phyloP scores from a whole-genome alignment of 768 basidiomycete species.

The Pisolithus orientalis region DNA sequence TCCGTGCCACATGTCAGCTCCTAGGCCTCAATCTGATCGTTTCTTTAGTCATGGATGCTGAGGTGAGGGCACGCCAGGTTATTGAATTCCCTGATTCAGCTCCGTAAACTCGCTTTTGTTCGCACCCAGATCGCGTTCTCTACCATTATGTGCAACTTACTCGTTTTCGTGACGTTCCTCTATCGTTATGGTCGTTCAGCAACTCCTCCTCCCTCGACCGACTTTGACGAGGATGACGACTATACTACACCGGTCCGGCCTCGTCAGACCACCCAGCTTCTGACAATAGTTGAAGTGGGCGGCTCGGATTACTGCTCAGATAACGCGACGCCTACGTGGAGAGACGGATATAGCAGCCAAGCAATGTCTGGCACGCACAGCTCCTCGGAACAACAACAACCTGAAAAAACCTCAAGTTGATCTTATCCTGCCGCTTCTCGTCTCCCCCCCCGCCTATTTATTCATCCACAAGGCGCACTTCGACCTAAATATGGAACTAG shows the following conservation, averaged over 20 bases:
- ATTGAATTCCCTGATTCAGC: background rate
- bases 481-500: too few relatives aligned
- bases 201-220: background rate
- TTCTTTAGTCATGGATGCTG: slow-evolving; percentile 7
- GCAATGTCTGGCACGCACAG: too few relatives aligned
- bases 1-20: slow-evolving; percentile 8
- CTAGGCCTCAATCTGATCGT: background rate
- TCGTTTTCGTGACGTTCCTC: slow-evolving; percentile 5
- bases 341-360: background rate
- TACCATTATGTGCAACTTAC: slow-evolving; percentile 9
- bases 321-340: background rate
- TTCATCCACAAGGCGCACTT: too few relatives aligned
- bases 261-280: background rate
- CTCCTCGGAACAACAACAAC: too few relatives aligned
- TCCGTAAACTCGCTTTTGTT: background rate
- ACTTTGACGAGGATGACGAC: background rate
- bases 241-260: background rate
- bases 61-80: slow-evolving; percentile 4
- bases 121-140: slow-evolving; percentile 11
- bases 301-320: background rate
- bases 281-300: slow-evolving; percentile 10
- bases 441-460: too few relatives aligned
- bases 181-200: slow-evolving; percentile 6
- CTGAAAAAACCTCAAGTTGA: background rate
- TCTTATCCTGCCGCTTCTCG: background rate